Evolutionary conservation across 139 green algal genomes (phyloP).

Genomic region (Spirogloea muscicola): DNA sequence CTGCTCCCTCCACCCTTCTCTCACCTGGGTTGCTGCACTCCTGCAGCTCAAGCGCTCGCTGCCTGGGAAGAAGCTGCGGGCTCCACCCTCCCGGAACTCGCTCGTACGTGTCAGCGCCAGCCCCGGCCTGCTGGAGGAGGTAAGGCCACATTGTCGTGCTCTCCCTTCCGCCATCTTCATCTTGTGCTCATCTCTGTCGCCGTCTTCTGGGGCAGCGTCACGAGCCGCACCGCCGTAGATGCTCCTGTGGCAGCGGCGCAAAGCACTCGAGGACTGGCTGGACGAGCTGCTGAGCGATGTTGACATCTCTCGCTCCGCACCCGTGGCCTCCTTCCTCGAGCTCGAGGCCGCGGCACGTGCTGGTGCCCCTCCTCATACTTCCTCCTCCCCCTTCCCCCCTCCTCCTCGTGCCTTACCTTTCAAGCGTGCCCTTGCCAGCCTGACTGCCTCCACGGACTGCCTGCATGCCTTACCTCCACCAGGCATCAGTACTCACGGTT

Average conservation of each 20-base stretch:
- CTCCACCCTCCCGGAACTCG: conserved; percentile 24
- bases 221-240: too few relatives aligned
- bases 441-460: neutral
- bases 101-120: conserved; percentile 14
- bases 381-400: neutral
- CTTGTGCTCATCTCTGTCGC: too few relatives aligned
- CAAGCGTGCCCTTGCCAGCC: neutral
- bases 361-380: neutral
- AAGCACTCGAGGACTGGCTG: conserved; percentile 32
- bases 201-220: too few relatives aligned
- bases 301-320: conserved; percentile 13
- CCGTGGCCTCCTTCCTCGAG: conserved; percentile 37
- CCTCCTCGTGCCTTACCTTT: neutral
- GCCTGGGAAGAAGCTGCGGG: conserved; percentile 15
- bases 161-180: neutral
- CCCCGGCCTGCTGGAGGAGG: conserved; percentile 7
- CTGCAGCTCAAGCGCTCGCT: conserved; percentile 24
- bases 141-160: neutral
- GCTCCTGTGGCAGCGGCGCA: conserved; percentile 4
- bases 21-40: neutral
- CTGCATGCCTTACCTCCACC: neutral
- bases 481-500: neutral
- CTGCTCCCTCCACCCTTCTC: neutral
- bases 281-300: conserved; percentile 17
- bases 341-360: conserved; percentile 27